Evolutionary conservation across 2,329 filamentous ascomycete genomes (phyloP).

Genomic region (Penicillium sp.): DNA sequence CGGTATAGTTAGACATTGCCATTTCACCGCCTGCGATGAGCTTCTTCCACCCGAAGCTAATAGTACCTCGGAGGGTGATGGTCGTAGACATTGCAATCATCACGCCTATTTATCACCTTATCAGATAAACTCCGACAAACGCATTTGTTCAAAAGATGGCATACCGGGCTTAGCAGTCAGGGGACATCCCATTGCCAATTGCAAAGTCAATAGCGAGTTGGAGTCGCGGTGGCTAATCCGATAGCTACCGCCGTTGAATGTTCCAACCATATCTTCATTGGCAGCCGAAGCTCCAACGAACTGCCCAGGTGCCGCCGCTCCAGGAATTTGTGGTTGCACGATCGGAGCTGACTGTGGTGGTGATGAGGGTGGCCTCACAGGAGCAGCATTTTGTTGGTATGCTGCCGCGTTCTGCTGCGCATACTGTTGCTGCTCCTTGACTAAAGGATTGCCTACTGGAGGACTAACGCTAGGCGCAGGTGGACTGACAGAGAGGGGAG

Average conservation of each 20-base stretch:
- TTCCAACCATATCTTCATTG: constrained; percentile 81
- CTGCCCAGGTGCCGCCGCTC: constrained; percentile 45
- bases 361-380: too few species aligned
- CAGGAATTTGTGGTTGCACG: too few species aligned
- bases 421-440: not conserved
- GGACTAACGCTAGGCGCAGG: constrained; percentile 6
- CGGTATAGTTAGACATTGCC: constrained; percentile 76
- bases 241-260: constrained; percentile 94
- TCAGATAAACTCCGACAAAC: not conserved
- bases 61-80: constrained; percentile 76
- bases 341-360: not conserved
- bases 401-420: constrained; percentile 12
- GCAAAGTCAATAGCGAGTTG: constrained; percentile 86
- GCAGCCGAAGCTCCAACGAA: constrained; percentile 61
- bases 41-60: constrained; percentile 92
- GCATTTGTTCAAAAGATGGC: too few species aligned
- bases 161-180: constrained; percentile 75
- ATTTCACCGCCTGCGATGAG: constrained; percentile 82
- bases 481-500: constrained; percentile 11
- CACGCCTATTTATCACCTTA: constrained; percentile 55
- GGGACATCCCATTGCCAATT: constrained; percentile 87
- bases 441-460: not conserved
- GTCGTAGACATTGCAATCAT: constrained; percentile 96
- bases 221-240: constrained; percentile 89
- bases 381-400: constrained; percentile 7